Percentiles rank a stretch among this genome's conserved stretches.
Evolutionary conservation across 139 green algal species (phyloP).

Genomic region (Chlorella sorokiniana): DNA sequence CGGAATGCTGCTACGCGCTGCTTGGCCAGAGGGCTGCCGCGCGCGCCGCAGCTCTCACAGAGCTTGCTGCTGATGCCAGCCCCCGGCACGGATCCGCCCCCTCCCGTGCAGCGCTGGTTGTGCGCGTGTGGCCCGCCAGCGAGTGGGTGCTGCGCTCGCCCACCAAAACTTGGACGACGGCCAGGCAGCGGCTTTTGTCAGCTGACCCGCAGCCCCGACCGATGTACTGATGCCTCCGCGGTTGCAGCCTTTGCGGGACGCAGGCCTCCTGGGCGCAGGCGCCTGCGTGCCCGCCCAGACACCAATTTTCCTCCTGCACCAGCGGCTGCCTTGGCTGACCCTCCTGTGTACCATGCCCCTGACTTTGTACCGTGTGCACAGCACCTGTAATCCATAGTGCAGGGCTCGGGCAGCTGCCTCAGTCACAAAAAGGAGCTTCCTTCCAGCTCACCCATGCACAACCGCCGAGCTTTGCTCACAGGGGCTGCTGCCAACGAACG

Average conservation of each 20-base stretch:
- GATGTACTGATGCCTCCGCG: too few species aligned
- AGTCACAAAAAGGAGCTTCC: background rate
- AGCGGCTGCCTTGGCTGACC: background rate
- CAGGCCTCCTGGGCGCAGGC: too few species aligned
- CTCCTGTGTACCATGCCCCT: background rate
- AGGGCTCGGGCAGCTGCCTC: too few species aligned
- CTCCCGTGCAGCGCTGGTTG: constrained; percentile 15
- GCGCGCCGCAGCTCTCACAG: too few species aligned
- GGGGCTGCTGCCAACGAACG: too few species aligned
- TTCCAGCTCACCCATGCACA: background rate
- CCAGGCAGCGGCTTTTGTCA: constrained; percentile 26
- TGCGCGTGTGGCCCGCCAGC: constrained; percentile 38
- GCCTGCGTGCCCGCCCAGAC: too few species aligned
- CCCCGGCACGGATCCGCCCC: background rate
- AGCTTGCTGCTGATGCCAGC: background rate
- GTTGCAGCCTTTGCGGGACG: too few species aligned
- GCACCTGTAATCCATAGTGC: background rate
- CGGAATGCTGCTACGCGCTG: background rate
- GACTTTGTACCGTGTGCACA: background rate
- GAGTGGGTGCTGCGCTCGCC: constrained; percentile 43
- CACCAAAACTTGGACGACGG: constrained; percentile 38
- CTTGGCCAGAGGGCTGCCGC: background rate
- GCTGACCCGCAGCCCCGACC: background rate
- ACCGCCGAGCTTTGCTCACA: background rate
- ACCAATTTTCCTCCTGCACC: background rate